Base-by-base conservation (phyloP, 306 rosid species). In the Phaseolus lunatus region DNA sequence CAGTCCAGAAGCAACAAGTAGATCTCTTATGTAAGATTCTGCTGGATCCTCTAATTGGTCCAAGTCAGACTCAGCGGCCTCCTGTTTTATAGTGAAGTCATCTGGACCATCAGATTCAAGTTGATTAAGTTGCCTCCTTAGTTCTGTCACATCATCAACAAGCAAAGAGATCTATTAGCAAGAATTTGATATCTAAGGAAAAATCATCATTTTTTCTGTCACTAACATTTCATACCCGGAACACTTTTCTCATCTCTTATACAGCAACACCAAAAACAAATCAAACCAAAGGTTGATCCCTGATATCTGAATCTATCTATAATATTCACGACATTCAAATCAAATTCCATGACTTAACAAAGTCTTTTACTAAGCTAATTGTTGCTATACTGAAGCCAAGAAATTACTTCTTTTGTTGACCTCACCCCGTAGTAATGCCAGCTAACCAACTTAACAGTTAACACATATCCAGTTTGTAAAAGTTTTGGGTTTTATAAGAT, bases 1-100 rank as follows among this genome's bases (percentile, higher is more conserved):
- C 68, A 96, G 76, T 63, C 99, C 99, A 78, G 98, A 92, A 76
- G 88, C 93, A 76, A 93, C 85, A 45, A 96, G 94, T 54, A 92
- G 86, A 79, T 91, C 93, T 88, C 92, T 88, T 78, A 93, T 78
- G 90, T 88, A 92, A 67, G 89, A 89, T 85, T 96, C 97, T 24
- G 89, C 87, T 13, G 96, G 97, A 77, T 96, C 91, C 69, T 85
- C 88, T 67, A 88, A 56, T 67, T 86, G 88, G 44, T 77, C 71
- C 73, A 86, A 56, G 73, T 87, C 90, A 75, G 88, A 43, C 69
- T 88, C 94, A 31, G 59, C 64, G 12, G 81, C 80, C 70, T 86
- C 86, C 58, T 63, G 71, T 79, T 88, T 84, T 44, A 41, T 71
- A 62, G 61, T 56, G 68, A 47, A 81, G 71, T 87, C 92, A 31